phyloP scores from a whole-genome alignment of 2,329 filamentous ascomycete species.

The Leptodontidium sp. region DNA sequence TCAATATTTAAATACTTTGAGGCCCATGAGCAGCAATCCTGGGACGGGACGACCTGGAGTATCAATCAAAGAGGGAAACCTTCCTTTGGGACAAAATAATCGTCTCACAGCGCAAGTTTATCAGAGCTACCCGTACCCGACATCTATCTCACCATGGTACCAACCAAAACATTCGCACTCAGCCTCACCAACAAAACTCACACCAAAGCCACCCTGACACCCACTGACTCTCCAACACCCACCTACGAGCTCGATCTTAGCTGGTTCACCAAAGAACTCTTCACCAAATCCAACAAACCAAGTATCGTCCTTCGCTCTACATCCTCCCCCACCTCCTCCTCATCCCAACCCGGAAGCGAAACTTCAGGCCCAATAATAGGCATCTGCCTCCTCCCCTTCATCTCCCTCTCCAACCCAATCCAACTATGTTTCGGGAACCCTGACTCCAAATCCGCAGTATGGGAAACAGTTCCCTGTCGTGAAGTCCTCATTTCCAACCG shows the following conservation, averaged over 20 bases:
- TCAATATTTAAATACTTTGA: background rate
- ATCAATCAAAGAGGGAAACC: background rate
- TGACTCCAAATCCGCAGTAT: background rate
- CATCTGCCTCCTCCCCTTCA: slow-evolving; percentile 3
- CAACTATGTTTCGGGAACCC: slow-evolving; percentile 14
- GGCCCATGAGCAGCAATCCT: too few relatives aligned
- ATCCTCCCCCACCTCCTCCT: background rate
- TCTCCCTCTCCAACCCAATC: slow-evolving; percentile 6
- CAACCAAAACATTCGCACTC: slow-evolving; percentile 3
- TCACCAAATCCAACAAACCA: slow-evolving; percentile 2
- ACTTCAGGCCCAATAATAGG: background rate
- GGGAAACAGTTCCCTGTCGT: background rate
- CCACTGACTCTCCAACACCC: background rate
- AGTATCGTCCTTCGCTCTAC: slow-evolving; percentile 5
- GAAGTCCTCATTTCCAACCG: background rate
- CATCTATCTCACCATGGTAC: background rate
- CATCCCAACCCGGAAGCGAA: background rate
- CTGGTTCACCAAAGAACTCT: slow-evolving; percentile 18
- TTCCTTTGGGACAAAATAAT: background rate
- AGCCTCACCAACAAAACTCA: slow-evolving; percentile 8
- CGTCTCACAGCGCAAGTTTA: background rate
- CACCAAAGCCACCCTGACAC: slow-evolving; percentile 1
- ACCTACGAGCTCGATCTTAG: background rate
- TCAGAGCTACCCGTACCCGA: background rate
- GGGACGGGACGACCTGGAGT: too few relatives aligned